Conservation (phyloP, 768 basidiomycete species). For the Paxillus ammoniavirescens region DNA sequence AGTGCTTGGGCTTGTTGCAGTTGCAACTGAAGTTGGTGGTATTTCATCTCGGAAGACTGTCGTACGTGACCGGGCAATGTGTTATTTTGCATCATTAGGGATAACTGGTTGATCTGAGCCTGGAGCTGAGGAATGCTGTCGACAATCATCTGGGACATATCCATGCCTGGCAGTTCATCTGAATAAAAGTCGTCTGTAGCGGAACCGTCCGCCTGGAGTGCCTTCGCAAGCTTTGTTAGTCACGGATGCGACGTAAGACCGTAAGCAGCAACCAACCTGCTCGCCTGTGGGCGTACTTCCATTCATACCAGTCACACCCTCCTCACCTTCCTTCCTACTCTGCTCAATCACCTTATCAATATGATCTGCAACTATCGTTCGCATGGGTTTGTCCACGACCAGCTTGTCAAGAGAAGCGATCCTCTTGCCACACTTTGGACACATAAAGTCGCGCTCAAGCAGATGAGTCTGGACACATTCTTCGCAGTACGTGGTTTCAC, state of each 20-base stretch:
- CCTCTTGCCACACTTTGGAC: slow-evolving; percentile 87
- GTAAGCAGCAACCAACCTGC: slow-evolving; percentile 33
- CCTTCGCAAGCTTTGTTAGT: slow-evolving; percentile 13
- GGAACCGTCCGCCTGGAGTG: slow-evolving; percentile 25
- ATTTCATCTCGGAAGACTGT: slow-evolving; percentile 79
- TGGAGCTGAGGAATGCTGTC: slow-evolving; percentile 81
- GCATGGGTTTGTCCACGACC: slow-evolving; percentile 71
- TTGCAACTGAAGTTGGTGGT: slow-evolving; percentile 77
- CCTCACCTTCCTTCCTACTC: slow-evolving; percentile 62
- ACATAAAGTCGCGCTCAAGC: slow-evolving; percentile 92
- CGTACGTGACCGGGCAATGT: slow-evolving; percentile 69
- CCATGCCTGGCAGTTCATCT: slow-evolving; percentile 70
- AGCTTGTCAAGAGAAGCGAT: slow-evolving; percentile 89
- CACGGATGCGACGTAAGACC: background rate
- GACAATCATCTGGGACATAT: slow-evolving; percentile 68
- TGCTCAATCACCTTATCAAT: slow-evolving; percentile 81
- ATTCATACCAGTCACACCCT: slow-evolving; percentile 33
- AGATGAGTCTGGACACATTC: slow-evolving; percentile 96
- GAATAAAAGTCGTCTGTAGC: slow-evolving; percentile 66
- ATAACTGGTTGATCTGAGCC: slow-evolving; percentile 80
- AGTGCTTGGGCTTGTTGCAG: slow-evolving; percentile 78
- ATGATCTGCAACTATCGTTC: slow-evolving; percentile 77
- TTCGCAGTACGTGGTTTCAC: slow-evolving; percentile 88
- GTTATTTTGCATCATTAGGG: slow-evolving; percentile 76
- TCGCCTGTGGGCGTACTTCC: slow-evolving; percentile 22